Evolutionary conservation across 768 basidiomycete species (phyloP).

Genomic region (Austroboletus festivus): DNA sequence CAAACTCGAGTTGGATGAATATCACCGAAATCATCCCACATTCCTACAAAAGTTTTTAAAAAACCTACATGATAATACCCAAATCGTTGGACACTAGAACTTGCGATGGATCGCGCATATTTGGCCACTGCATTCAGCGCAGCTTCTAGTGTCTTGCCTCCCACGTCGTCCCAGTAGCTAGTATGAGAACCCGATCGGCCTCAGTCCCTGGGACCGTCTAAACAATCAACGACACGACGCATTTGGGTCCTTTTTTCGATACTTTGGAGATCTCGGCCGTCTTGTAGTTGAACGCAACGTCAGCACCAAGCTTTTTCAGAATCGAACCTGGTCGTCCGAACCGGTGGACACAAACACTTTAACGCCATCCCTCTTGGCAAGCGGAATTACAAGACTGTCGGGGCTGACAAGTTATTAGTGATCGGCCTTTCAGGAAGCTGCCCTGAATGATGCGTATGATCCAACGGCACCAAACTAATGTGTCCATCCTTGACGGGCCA

Average conservation of each 20-base stretch:
- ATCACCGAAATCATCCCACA: slow-evolving; percentile 18
- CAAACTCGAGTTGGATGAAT: no score
- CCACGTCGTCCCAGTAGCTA: slow-evolving; percentile 42
- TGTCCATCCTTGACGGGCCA: slow-evolving; percentile 44
- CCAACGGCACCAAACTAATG: slow-evolving; percentile 44
- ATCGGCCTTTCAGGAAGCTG: no score
- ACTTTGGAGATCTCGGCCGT: slow-evolving; percentile 47
- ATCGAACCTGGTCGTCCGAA: slow-evolving; percentile 63
- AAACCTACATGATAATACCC: not conserved
- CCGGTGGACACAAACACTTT: slow-evolving; percentile 70
- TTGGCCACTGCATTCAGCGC: slow-evolving; percentile 43
- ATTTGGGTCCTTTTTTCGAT: slow-evolving; percentile 47
- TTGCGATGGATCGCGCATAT: slow-evolving; percentile 45
- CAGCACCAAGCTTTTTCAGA: slow-evolving; percentile 56
- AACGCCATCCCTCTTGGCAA: slow-evolving; percentile 44
- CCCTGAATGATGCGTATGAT: slow-evolving; percentile 32
- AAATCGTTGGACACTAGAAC: not conserved
- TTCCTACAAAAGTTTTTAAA: slow-evolving; percentile 23
- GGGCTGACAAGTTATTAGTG: no score
- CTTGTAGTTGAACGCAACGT: slow-evolving; percentile 72
- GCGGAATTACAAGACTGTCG: slow-evolving; percentile 41
- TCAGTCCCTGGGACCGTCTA: no score
- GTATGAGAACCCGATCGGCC: no score
- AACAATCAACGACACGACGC: not conserved
- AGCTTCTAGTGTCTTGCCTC: slow-evolving; percentile 52